Evolutionary conservation across 805 yeast genomes (phyloP).

Genomic region (Clavispora phyllophila): DNA sequence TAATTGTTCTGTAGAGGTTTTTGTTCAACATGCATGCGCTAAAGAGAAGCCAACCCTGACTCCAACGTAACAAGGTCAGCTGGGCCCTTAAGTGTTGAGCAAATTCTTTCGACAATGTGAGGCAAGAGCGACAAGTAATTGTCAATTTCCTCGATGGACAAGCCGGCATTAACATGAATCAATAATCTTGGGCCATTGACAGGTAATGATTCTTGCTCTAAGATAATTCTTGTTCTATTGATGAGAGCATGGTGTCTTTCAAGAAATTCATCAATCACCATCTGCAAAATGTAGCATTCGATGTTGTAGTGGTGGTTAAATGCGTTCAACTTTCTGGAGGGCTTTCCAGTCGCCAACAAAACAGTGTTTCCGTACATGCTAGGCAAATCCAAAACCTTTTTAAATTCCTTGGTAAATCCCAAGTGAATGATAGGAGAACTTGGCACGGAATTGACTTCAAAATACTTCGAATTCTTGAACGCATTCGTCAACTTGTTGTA

Average conservation of each 20-base stretch:
- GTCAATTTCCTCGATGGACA: constrained; percentile 23
- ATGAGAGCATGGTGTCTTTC: constrained; percentile 51
- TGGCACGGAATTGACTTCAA: constrained; percentile 51
- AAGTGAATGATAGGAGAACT: constrained; percentile 70
- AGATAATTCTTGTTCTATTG: constrained; percentile 56
- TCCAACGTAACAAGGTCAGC: constrained; percentile 24
- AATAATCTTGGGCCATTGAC: constrained; percentile 34
- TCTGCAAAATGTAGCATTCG: constrained; percentile 62
- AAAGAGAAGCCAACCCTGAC: constrained; percentile 15
- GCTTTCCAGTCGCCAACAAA: constrained; percentile 40
- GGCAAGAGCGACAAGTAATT: constrained; percentile 20
- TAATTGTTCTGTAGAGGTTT: background rate
- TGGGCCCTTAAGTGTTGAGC: constrained; percentile 18
- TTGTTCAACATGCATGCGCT: background rate
- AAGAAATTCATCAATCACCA: constrained; percentile 55
- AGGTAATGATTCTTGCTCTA: constrained; percentile 50
- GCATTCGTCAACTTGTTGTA: constrained; percentile 39
- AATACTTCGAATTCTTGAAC: constrained; percentile 27
- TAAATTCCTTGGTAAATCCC: constrained; percentile 44
- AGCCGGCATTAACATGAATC: constrained; percentile 28
- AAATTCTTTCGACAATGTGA: constrained; percentile 18
- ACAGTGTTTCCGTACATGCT: constrained; percentile 44
- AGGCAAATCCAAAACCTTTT: constrained; percentile 45
- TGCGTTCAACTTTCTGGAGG: constrained; percentile 35
- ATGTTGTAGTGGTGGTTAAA: constrained; percentile 42